Evolutionary conservation across 148 eudicot genomes (phyloP).

Genomic region (Chenopodium formosanum): DNA sequence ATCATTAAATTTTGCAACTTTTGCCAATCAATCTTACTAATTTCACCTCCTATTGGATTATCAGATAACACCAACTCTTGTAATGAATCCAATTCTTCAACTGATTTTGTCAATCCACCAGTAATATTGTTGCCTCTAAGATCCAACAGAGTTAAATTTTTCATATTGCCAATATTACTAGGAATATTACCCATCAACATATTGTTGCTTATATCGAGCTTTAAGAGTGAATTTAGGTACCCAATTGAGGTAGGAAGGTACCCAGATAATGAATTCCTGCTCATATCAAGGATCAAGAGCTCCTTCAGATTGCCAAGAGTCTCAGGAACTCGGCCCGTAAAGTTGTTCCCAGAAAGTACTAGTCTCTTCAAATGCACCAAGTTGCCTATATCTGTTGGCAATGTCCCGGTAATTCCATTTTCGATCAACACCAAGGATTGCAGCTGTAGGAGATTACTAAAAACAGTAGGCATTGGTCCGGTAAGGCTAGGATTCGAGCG

Average conservation of each 20-base stretch:
- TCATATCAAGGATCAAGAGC: constrained; percentile 74
- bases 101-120: constrained; percentile 52
- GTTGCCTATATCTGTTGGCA: constrained; percentile 57
- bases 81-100: constrained; percentile 60
- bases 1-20: constrained; percentile 43
- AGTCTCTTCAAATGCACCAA: constrained; percentile 55
- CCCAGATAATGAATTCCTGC: constrained; percentile 75
- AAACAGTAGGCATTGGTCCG: constrained; percentile 51
- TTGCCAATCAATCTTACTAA: constrained; percentile 52
- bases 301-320: constrained; percentile 49
- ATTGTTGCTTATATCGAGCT: constrained; percentile 86
- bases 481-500: constrained; percentile 68
- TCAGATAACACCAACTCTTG: constrained; percentile 67
- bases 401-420: constrained; percentile 58
- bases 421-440: constrained; percentile 67
- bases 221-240: constrained; percentile 56
- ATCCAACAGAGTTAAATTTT: constrained; percentile 69
- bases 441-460: constrained; percentile 56
- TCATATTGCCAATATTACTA: constrained; percentile 42
- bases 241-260: constrained; percentile 51
- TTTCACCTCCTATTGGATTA: constrained; percentile 72
- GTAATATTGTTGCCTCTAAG: constrained; percentile 61
- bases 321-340: constrained; percentile 50
- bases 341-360: constrained; percentile 55
- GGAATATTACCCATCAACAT: constrained; percentile 59